Evolutionary conservation across 768 basidiomycete species (phyloP), one percentile per base, ranked within the genome.

Genomic region (Trametes coccinea): DNA sequence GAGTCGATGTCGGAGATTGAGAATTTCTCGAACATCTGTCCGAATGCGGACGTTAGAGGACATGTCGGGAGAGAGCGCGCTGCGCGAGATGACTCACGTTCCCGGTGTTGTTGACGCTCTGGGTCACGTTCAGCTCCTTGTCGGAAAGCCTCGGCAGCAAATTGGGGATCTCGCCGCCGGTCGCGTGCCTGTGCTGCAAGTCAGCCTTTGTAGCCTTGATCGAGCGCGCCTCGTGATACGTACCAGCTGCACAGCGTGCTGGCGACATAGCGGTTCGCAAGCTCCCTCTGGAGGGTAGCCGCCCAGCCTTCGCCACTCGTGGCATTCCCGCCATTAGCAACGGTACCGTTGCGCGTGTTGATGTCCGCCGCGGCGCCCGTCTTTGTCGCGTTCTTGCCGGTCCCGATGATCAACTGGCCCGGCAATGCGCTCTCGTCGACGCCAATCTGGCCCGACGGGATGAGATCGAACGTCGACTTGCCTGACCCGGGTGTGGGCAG

Each of bases 221-320:
- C 10, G 30, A 8, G 33, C 37, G 37, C 14, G 27, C 50, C 13
- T 22, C 10, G 17, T 6, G 11, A 37, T 37, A 76, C 82, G 67
- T 63, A 92, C 95, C 95, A 98, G 66, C 91, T 93, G 74, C 95
- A 97, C 63, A 96, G 81, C 1, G 85, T 85, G 63, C 92, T 89
- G 30, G 88, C 78, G 66, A 91, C 79, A 72, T 95, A 96, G 41
- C 95, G 82, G 70, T 96, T 95, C 7, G 90, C 92, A 62, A 95
- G 77, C 70, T 92, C 85, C 46, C 90, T 82, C 67, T 78, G 78
- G 16, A 95, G 77, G 5, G 80, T 76, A 16, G 78, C 73, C 3
- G 75, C 79, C 91, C 90, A 92, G 3, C 84, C 88, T 68, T 90
- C 90, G 10, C 81, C 80, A 10, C 67, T 63, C 0, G 75, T 80